A percentile compares a stretch with the other conserved stretches of the same genome.
Evolutionary conservation across 495 filamentous ascomycete species (phyloP).

Genomic region (Chaetomium fimeti): DNA sequence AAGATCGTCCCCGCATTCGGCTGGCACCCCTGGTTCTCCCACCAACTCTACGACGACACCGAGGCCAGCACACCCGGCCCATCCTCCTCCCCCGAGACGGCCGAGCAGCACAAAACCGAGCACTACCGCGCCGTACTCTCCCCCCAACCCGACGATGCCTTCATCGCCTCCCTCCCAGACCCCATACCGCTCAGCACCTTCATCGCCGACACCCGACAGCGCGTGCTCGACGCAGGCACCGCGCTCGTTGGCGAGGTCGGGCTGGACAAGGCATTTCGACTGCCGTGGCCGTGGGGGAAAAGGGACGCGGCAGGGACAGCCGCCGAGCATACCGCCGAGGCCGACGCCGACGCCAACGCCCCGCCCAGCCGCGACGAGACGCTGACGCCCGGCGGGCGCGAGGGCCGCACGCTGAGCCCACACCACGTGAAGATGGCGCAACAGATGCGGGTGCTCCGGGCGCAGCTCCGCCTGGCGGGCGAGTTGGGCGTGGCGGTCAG

Average conservation of each 20-base stretch:
- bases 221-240: slow-evolving; percentile 61
- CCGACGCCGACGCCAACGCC: neutral
- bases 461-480: slow-evolving; percentile 84
- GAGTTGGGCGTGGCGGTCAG: slow-evolving; percentile 78
- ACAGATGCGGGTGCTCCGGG: slow-evolving; percentile 69
- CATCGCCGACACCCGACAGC: slow-evolving; percentile 60
- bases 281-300: slow-evolving; percentile 63
- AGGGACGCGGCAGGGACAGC: neutral
- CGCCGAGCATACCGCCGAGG: neutral
- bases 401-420: slow-evolving; percentile 70
- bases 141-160: slow-evolving; percentile 51
- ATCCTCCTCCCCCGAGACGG: slow-evolving; percentile 20
- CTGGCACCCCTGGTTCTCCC: slow-evolving; percentile 99
- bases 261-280: slow-evolving; percentile 78
- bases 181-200: slow-evolving; percentile 68
- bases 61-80: slow-evolving; percentile 40
- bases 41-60: slow-evolving; percentile 73
- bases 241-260: slow-evolving; percentile 88
- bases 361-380: slow-evolving; percentile 40
- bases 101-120: slow-evolving; percentile 47
- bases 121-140: slow-evolving; percentile 73
- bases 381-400: slow-evolving; percentile 74
- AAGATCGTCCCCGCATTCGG: slow-evolving; percentile 80
- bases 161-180: slow-evolving; percentile 65
- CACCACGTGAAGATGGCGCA: slow-evolving; percentile 76